Evolutionary conservation across 441 rosid species (phyloP), one percentile per base, ranked within the genome.

Genomic region (Aleurites moluccanus): DNA sequence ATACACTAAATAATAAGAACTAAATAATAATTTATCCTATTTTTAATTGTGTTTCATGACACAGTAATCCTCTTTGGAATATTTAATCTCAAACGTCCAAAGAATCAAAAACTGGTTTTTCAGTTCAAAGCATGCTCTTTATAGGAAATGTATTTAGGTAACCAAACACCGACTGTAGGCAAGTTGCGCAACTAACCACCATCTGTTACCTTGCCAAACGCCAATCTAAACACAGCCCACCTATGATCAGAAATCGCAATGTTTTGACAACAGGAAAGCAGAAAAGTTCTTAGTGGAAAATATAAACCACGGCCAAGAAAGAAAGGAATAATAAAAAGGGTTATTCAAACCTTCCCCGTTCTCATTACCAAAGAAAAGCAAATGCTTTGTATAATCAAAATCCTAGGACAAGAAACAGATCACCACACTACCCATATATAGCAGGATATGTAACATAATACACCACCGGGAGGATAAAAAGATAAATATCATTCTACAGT

Each of bases 401-500:
- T 25, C 18, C 35, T 6, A 60, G 33, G 16, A 27, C 18, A 11
- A 59, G 18, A 13, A 59, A 55, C 13, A 4, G 1, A 4, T 4
- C 3, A 0, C 13, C 15, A 21, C 15, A 5, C 15, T 11, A 11
- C 3, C 28, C 16, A 11, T 16, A 18, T n/a, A 52, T 0, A 59
- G 35, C 20, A 27, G 64, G 18, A 60, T 60, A 60, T 60, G n/a
- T 28, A 60, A 23, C 64, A 60, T 60, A 14, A 60, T 28, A 60
- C 63, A 59, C 35, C 10, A 53, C 59, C 8, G 4, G 2, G 10
- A 25, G 35, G 27, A 27, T 10, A 59, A 13, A 25, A 8, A 11
- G 16, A 60, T 27, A 42, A 6, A 47, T 57, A 61, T 56, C 53
- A 15, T 70, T 63, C 67, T 50, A 64, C 67, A 28, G 25, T 69